Base-by-base conservation (phyloP, 2,329 filamentous ascomycete species). In the Trichoderma atrobrunneum region DNA sequence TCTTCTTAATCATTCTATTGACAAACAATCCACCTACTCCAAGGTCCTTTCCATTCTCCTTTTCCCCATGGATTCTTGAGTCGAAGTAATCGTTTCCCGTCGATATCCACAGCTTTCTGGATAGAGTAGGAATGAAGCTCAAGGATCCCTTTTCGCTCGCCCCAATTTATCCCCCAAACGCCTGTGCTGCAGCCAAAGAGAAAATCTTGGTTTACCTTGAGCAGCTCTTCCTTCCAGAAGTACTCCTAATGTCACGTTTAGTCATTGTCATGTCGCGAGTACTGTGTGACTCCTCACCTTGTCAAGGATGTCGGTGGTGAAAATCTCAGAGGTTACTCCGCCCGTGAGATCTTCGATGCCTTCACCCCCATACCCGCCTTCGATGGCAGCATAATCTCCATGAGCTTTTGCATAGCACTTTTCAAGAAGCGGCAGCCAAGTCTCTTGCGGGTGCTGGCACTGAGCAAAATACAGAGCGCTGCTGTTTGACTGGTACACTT, bases 401-500 rank as follows among this genome's bases (percentile, higher is more conserved):
- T 95, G 92, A 0, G 92, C 91, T 78, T 95, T 95, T 21, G 92
- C 92, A 76, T 93, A 94, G 1, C 91, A 92, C 80, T 95, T 95
- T 77, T 95, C 92, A 1, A 95, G 86, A 26, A 95, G 84, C 0
- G 92, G 92, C 34, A 95, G 84, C 92, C 92, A 95, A 0, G 92
- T 95, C 80, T 95, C 92, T 76, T 93, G 93, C 3, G 90, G 88
- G 75, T 92, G 88, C 72, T 88, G 87, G 79, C 92, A 93, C 78
- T 93, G 91, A 0, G 91, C 91, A 81, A 94, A 95, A 80, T 93
- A 93, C 0, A 95, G 83, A 0, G 92, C 90, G 72, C 91, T 86
- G 24, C 91, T 93, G 54, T 93, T 93, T 2, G 90, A 92, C 80
- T 94, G 92, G 81, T 92, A 91, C 2, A 88, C 88, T 72, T 88